phyloP scores from a whole-genome alignment of 140 eudicot species.

The Erigeron philadelphicus region DNA sequence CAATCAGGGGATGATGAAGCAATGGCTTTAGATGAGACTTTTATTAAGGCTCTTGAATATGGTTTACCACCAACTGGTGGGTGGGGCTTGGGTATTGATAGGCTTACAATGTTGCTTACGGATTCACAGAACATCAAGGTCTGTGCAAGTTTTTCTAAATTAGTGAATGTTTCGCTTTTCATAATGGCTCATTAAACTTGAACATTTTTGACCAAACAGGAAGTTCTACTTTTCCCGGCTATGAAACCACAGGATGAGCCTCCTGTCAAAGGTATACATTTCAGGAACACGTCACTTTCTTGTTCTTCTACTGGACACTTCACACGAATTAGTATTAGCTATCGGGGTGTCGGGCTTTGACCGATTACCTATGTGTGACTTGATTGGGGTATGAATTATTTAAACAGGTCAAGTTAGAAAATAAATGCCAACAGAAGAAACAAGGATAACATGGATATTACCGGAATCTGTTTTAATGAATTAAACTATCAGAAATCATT shows the following conservation, averaged over 20 bases:
- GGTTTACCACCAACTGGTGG: slow-evolving; percentile 98
- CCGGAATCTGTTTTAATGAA: too few species aligned
- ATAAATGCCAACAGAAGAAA: too few species aligned
- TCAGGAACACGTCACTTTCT: background rate
- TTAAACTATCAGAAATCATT: too few species aligned
- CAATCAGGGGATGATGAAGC: slow-evolving; percentile 99
- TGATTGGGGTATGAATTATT: too few species aligned
- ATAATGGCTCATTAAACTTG: background rate
- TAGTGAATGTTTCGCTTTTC: background rate
- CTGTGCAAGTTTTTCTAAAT: background rate
- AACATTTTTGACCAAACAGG: slow-evolving; percentile 39
- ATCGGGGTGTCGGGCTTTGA: too few species aligned
- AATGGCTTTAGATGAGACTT: slow-evolving; percentile 92
- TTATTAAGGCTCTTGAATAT: slow-evolving; percentile 83
- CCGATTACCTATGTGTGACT: too few species aligned
- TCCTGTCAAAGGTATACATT: slow-evolving; percentile 43
- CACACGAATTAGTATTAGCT: too few species aligned
- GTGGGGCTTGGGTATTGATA: slow-evolving; percentile 92
- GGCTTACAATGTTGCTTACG: slow-evolving; percentile 84
- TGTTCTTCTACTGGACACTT: background rate
- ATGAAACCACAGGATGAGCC: slow-evolving; percentile 93
- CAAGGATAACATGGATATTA: too few species aligned
- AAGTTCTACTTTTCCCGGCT: slow-evolving; percentile 85
- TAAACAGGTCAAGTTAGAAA: too few species aligned
- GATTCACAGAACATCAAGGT: slow-evolving; percentile 97